These are phyloP conservation scores for Ganoderma multipileum DNA, from an alignment of 1,284 basidiomycete genomes.

Conservation along the genomic window DNA sequence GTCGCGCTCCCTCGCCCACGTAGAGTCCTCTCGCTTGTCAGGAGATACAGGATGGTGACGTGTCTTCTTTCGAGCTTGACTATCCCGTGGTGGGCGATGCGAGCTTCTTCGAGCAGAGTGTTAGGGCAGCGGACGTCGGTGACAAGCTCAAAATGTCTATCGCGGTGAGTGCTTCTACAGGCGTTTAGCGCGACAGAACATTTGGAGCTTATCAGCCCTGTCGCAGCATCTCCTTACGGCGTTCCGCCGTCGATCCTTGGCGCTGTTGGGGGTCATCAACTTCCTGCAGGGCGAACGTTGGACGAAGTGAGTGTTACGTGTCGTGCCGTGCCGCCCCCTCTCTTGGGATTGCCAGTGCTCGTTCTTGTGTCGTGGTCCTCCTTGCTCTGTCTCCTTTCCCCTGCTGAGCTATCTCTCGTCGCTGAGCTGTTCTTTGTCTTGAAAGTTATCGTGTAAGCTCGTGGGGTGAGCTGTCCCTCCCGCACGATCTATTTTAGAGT, in stretches of 20 bases:
- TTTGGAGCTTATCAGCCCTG: neutral
- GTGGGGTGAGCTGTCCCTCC: neutral
- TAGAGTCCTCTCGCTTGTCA: neutral
- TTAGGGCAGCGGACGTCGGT: neutral
- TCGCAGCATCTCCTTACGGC: neutral
- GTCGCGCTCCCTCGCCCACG: neutral
- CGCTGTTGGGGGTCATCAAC: neutral
- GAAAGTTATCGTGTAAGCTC: neutral
- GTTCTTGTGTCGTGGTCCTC: neutral
- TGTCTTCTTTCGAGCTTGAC: constrained; percentile 5
- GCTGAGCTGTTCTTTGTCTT: neutral
- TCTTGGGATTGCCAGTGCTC: neutral
- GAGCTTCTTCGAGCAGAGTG: neutral
- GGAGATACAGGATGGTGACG: constrained; percentile 1
- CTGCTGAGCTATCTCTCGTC: neutral
- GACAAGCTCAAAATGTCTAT: neutral
- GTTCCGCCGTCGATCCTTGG: neutral
- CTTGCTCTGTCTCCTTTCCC: neutral
- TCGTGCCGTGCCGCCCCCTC: neutral
- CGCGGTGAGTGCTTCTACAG: neutral
- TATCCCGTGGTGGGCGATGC: constrained; percentile 1
- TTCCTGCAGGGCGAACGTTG: neutral
- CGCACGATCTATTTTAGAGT: neutral
- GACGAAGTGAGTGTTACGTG: constrained; percentile 6
- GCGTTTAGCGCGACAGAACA: neutral